Base-by-base conservation (phyloP, 2,329 filamentous ascomycete genomes). In the Colletotrichum cereale region DNA sequence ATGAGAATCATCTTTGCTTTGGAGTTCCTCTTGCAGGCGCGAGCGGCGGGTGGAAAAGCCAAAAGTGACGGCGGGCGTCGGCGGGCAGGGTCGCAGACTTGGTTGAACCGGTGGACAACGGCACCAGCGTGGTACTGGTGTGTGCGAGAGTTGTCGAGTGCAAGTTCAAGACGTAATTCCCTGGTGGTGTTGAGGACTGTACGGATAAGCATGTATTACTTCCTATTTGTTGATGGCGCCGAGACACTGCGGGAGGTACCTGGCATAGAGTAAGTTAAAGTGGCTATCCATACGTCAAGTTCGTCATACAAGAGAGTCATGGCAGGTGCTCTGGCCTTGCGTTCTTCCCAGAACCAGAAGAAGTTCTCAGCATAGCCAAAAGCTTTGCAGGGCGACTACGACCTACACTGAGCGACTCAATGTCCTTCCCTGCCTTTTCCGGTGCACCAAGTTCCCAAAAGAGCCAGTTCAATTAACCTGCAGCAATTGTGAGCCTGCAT, bases 231-330 rank as follows among this genome's bases (percentile, higher is more conserved):
- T 63, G 12, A 47, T 63, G 52, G 53, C 68, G 36, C 53, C 48
- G 64, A 60, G 44, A 64, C 65, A 68, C 47, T 63, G 63, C 29
- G 8, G 21, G 29, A 70, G 26, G 44, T 52, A 44, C 61, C 52
- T 52, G 61, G 48, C 52, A 65, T 42, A 40, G 21, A 29, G n/a
- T 36, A 21, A 62, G 58, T 62, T 38, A 21, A 24, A 34, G 44
- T 50, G 21, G 3, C 42, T 44, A 36, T 40, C 34, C 34, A 38
- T 40, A n/a, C 34, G 44, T 38, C 60, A 29, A 50, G 5, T 31
- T 55, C 10, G 26, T 53, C 24, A 42, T 36, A 16, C 36, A 53
- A 40, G 16, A 53, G 61, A 24, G 18, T 40, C 47, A 3, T 40
- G 61, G 48, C 48, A 55, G 34, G 61, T 63, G 61, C 61, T 44